Conservation (phyloP, 352 stramenopile species). For the Plasmopara muralis region DNA sequence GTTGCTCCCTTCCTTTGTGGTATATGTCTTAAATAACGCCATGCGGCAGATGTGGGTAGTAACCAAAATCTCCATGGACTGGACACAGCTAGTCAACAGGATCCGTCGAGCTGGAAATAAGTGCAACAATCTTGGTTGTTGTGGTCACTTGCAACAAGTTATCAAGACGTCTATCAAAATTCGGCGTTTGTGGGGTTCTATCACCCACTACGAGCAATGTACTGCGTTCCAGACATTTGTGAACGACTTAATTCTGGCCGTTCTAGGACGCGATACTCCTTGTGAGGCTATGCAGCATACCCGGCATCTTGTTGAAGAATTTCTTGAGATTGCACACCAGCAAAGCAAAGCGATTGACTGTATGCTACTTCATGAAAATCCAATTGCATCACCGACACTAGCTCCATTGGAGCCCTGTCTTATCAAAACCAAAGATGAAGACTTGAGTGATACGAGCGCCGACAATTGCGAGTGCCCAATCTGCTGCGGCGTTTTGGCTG, state of each 20-base stretch:
- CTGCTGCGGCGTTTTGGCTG: slow-evolving; percentile 42
- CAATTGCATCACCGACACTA: slow-evolving; percentile 5
- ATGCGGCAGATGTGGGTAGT: slow-evolving; percentile 68
- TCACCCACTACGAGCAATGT: slow-evolving; percentile 41
- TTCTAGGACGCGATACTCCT: slow-evolving; percentile 29
- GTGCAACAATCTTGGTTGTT: slow-evolving; percentile 50
- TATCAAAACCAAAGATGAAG: slow-evolving; percentile 1
- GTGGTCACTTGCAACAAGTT: slow-evolving; percentile 47
- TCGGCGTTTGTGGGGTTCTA: slow-evolving; percentile 13
- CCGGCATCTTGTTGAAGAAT: slow-evolving; percentile 38
- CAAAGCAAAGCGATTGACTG: slow-evolving; percentile 25
- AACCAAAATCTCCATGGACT: slow-evolving; percentile 42
- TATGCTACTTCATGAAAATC: slow-evolving; percentile 18
- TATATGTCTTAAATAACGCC: slow-evolving; percentile 71
- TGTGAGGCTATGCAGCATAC: slow-evolving; percentile 35
- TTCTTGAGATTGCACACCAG: slow-evolving; percentile 40
- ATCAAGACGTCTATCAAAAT: slow-evolving; percentile 19
- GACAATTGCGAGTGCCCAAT: slow-evolving; percentile 59
- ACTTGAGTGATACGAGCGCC: slow-evolving; percentile 18
- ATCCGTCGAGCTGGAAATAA: slow-evolving; percentile 25
- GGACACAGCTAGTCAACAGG: slow-evolving; percentile 34
- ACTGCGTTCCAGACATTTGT: slow-evolving; percentile 53
- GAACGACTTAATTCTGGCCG: slow-evolving; percentile 45
- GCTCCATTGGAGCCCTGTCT: slow-evolving; percentile 6
- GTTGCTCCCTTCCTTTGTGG: slow-evolving; percentile 35